phyloP scores from a whole-genome alignment of 2,329 filamentous ascomycete species.

The Arthrobotrys musiformis region DNA sequence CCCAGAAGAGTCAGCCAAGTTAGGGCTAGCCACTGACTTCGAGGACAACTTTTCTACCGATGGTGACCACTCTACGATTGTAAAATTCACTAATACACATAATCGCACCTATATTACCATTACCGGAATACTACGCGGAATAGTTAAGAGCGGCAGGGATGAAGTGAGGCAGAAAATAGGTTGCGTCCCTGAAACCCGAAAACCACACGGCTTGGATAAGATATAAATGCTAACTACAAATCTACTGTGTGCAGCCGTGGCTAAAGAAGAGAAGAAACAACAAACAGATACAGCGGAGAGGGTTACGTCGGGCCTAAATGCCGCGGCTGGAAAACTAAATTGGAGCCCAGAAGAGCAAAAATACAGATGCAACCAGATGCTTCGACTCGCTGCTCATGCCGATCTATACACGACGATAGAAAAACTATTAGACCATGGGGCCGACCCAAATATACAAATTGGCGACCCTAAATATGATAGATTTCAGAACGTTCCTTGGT shows the following conservation, averaged over 20 bases:
- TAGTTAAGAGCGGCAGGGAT: not conserved
- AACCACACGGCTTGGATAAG: not conserved
- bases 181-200: not conserved
- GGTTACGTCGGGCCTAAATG: no score
- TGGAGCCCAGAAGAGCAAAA: not conserved
- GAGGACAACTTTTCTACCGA: slow-evolving; percentile 13
- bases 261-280: not conserved
- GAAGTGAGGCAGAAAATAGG: slow-evolving; percentile 23
- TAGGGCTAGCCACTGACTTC: slow-evolving; percentile 5
- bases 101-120: slow-evolving; percentile 36
- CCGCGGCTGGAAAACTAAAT: not conserved
- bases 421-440: not conserved
- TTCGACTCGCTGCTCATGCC: slow-evolving; percentile 29
- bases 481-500: no score
- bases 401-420: not conserved
- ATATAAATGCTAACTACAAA: not conserved
- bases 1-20: slow-evolving; percentile 25
- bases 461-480: not conserved
- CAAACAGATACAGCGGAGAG: not conserved
- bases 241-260: not conserved
- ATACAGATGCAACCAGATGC: slow-evolving; percentile 28
- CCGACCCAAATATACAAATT: slow-evolving; percentile 27
- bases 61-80: slow-evolving; percentile 40
- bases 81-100: slow-evolving; percentile 27
- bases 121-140: not conserved